phyloP scores from a whole-genome alignment of 1,284 basidiomycete species.

The Trametes polyzona region DNA sequence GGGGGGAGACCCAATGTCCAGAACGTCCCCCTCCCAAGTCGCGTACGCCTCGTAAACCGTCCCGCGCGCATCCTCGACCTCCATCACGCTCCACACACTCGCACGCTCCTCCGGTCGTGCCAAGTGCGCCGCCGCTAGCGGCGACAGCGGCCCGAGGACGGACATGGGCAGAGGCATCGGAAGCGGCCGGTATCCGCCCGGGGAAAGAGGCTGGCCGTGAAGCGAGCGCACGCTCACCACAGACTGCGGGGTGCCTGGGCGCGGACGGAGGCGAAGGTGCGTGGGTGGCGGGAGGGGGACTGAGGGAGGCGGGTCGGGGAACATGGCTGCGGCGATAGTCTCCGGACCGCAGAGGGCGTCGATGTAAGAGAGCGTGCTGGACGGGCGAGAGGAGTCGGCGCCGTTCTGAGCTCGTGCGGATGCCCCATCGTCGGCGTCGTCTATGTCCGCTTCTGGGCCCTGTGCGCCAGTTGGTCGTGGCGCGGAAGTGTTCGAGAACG shows the following conservation, averaged over 20 bases:
- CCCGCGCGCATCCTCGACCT: not conserved
- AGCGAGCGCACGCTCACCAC: no score
- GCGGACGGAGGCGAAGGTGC: not conserved
- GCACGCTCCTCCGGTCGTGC: slow-evolving; percentile 1
- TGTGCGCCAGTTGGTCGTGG: not conserved
- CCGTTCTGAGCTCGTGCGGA: no score
- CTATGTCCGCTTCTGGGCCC: not conserved
- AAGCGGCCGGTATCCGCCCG: not conserved
- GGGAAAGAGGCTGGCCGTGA: no score
- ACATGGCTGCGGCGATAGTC: not conserved
- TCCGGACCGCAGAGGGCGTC: slow-evolving; percentile 10
- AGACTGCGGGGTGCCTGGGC: not conserved
- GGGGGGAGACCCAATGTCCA: not conserved
- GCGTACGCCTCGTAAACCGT: not conserved
- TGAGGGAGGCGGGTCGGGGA: not conserved
- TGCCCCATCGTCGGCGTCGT: no score
- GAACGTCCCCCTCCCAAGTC: not conserved
- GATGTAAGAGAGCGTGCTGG: slow-evolving; percentile 9
- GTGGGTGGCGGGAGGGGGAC: not conserved
- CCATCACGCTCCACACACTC: slow-evolving; percentile 9
- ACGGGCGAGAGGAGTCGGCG: not conserved
- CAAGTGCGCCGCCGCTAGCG: not conserved
- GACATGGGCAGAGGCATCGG: no score
- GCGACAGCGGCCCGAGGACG: not conserved
- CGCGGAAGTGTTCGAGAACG: no score